These are phyloP conservation scores for Lachnellula subtilissima DNA, from an alignment of 2,329 filamentous ascomycete genomes.

Conservation along the genomic window DNA sequence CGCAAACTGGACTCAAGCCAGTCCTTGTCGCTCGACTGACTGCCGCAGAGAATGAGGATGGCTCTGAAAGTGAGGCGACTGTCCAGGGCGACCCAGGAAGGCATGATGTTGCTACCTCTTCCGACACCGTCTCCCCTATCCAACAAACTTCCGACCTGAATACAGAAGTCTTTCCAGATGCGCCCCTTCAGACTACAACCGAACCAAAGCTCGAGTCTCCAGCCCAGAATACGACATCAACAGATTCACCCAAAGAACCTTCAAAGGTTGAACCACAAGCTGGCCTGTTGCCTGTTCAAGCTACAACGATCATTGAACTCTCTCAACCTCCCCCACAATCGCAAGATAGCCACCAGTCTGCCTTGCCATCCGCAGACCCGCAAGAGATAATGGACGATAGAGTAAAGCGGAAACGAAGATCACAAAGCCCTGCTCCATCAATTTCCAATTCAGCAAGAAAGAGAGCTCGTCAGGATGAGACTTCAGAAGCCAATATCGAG, in stretches of 20 bases:
- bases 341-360: conserved; percentile 11
- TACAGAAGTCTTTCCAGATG: conserved; percentile 9
- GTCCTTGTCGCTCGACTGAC: conserved; percentile 64
- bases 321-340: conserved; percentile 8
- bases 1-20: conserved; percentile 64
- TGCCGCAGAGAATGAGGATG: conserved; percentile 36
- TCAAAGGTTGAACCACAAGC: background rate
- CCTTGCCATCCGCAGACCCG: conserved; percentile 26
- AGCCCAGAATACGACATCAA: background rate
- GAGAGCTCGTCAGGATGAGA: conserved; percentile 43
- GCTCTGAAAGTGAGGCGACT: conserved; percentile 30
- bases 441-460: conserved; percentile 51
- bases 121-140: conserved; percentile 20
- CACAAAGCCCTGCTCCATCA: conserved; percentile 54
- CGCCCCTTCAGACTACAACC: background rate
- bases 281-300: background rate
- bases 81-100: conserved; percentile 24
- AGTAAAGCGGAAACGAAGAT: conserved; percentile 64
- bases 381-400: conserved; percentile 43
- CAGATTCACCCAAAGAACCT: background rate
- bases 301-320: background rate
- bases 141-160: conserved; percentile 7
- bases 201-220: background rate
- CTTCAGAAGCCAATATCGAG: conserved; percentile 8
- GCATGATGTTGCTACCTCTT: conserved; percentile 21